These are phyloP conservation scores for Calonectria ilicicola DNA, from an alignment of 2,329 filamentous ascomycete species.

Conservation along the genomic window DNA sequence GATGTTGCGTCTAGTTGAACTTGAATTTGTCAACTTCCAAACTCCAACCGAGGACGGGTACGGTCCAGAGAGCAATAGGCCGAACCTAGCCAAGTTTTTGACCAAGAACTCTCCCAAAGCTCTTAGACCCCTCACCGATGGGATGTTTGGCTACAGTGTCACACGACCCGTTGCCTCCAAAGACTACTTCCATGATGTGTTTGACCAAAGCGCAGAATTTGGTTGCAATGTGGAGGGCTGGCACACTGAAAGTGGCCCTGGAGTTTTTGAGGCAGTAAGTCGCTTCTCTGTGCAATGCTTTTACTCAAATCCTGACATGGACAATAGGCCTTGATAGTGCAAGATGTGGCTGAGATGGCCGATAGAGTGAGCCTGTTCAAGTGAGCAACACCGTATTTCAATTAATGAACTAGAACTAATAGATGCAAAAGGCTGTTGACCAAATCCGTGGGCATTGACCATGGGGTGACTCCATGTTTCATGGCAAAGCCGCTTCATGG, in stretches of 20 bases:
- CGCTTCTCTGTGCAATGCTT: slow-evolving; percentile 32
- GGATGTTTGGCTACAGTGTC: slow-evolving; percentile 87
- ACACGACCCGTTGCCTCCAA: slow-evolving; percentile 82
- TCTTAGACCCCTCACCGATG: slow-evolving; percentile 78
- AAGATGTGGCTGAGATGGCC: slow-evolving; percentile 87
- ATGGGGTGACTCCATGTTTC: slow-evolving; percentile 23
- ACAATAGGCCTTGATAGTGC: slow-evolving; percentile 77
- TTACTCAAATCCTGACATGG: not conserved
- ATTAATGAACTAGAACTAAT: not conserved
- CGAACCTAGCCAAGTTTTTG: slow-evolving; percentile 75
- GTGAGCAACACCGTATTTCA: slow-evolving; percentile 62
- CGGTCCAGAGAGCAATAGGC: slow-evolving; percentile 53
- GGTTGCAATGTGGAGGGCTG: slow-evolving; percentile 82
- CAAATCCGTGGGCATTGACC: slow-evolving; percentile 17
- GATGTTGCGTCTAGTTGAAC: slow-evolving; percentile 73
- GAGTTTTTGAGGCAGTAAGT: slow-evolving; percentile 46
- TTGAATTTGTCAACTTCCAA: slow-evolving; percentile 72
- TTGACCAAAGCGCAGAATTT: slow-evolving; percentile 77
- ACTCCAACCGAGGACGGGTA: slow-evolving; percentile 44
- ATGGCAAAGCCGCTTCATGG: slow-evolving; percentile 26
- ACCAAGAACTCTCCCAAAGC: slow-evolving; percentile 72
- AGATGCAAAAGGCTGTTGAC: slow-evolving; percentile 43
- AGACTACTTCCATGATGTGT: slow-evolving; percentile 84
- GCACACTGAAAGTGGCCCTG: slow-evolving; percentile 86
- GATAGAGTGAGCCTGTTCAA: slow-evolving; percentile 94